These are phyloP conservation scores for Hirsutella thompsonii DNA, from an alignment of 2,329 filamentous ascomycete species.

Conservation along the genomic window DNA sequence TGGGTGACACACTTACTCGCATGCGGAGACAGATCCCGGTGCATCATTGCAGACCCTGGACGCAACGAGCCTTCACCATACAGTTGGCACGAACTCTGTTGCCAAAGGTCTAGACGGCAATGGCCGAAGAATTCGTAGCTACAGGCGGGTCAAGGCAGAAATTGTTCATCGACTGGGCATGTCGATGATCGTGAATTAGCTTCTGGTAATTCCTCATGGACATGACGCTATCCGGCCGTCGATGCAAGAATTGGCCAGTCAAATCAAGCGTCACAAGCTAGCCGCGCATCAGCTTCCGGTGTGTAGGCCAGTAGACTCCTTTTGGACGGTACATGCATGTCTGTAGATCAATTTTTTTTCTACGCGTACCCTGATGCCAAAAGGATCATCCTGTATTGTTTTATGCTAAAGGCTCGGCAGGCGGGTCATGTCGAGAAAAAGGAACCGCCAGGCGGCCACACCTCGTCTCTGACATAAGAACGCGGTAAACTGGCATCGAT, in stretches of 20 bases:
- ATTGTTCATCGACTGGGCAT: not conserved
- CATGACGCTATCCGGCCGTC: not conserved
- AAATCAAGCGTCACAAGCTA: not conserved
- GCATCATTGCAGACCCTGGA: too few relatives aligned
- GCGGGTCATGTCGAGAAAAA: not conserved
- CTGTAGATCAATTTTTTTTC: not conserved
- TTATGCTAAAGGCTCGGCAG: not conserved
- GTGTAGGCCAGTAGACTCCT: not conserved
- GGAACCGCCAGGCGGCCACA: not conserved
- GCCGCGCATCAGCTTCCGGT: constrained; percentile 1
- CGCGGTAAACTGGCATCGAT: not conserved
- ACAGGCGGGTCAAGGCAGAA: too few relatives aligned
- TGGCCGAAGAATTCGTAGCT: too few relatives aligned
- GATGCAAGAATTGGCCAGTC: not conserved
- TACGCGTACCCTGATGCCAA: not conserved
- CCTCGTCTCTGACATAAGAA: not conserved
- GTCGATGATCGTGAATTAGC: not conserved
- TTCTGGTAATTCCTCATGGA: not conserved
- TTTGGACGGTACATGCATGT: not conserved
- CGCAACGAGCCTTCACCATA: too few relatives aligned
- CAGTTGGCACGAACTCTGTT: too few relatives aligned
- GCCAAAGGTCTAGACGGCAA: too few relatives aligned
- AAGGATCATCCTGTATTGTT: not conserved
- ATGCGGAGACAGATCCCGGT: too few relatives aligned
- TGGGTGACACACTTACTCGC: too few relatives aligned